Evolutionary conservation across 2,329 filamentous ascomycete species (phyloP), one percentile per base, ranked within the genome.

Genomic region (Colletotrichum tanaceti): DNA sequence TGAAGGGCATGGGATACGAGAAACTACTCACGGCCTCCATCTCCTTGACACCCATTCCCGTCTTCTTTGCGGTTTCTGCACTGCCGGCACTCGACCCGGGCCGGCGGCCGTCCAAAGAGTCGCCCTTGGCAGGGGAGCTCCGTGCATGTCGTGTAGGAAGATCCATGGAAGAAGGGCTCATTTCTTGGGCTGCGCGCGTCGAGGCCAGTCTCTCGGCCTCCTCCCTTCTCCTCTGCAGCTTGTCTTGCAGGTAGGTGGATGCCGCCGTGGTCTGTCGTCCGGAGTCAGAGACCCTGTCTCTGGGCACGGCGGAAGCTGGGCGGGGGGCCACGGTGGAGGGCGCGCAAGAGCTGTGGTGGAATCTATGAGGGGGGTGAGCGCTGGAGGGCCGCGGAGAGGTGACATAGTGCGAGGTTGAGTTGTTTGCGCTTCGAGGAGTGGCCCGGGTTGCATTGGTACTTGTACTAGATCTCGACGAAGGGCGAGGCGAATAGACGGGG

Each of bases 41-140:
- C 73, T 92, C 90, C 74, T 90, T 90, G 7, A 89, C 79, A 2
- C 90, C 89, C 77, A 91, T 82, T 4, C 84, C 84, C 71, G 85
- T 88, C 71, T 84, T 84, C 72, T 81, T 84, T 13, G 76, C 71
- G 10, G 75, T 63, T 10, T 86, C 84, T 7, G 72, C 66, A 13
- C 79, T 75, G 9, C 75, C 80, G 24, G 76, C 76, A 60, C 82
- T 83, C 1, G 83, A 85, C n/a, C 76, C 76, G 1, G 84, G 83
- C 9, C 82, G 79, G 43, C 76, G 78, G 35, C 75, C 76, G 24
- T 80, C 80, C 5, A 35, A 52, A 0, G 75, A 72, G 63, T 77
- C 73, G 68, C 77, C 65, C 73, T 79, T 81, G 39, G 76, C 73
- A 0, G 84, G 83, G 1, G 83, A 85, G 60, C 76, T 78, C 14